These are phyloP conservation scores for Protomyces inundatus DNA, from an alignment of 1,139 yeast species.

Conservation along the genomic window DNA sequence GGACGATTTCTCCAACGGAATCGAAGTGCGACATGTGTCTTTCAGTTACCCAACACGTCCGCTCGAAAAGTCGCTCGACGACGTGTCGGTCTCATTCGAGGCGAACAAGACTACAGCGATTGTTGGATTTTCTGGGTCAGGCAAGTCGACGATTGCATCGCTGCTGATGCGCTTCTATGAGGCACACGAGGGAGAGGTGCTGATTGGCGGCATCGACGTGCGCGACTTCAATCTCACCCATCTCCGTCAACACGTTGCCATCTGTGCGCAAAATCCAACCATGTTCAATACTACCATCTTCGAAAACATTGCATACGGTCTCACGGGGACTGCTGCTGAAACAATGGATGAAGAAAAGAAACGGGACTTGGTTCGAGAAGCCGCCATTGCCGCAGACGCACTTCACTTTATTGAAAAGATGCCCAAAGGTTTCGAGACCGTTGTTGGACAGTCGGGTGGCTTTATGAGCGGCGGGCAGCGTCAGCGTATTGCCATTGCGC, in stretches of 20 bases:
- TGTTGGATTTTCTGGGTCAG: conserved; percentile 74
- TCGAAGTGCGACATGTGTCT: conserved; percentile 28
- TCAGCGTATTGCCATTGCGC: conserved; percentile 68
- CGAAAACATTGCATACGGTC: conserved; percentile 63
- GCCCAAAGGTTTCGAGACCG: conserved; percentile 55
- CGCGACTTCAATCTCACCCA: conserved; percentile 45
- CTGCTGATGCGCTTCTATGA: conserved; percentile 52
- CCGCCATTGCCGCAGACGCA: conserved; percentile 42
- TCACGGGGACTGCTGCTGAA: conserved; percentile 48
- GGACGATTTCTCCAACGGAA: conserved; percentile 26
- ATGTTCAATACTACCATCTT: conserved; percentile 62
- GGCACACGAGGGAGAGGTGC: conserved; percentile 40
- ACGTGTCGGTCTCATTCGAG: conserved; percentile 48
- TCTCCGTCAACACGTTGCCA: conserved; percentile 50
- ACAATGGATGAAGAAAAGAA: conserved; percentile 40
- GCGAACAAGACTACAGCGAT: conserved; percentile 54
- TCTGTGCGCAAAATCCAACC: conserved; percentile 67
- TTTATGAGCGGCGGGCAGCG: conserved; percentile 74
- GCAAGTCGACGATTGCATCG: conserved; percentile 64
- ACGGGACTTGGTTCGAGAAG: conserved; percentile 43
- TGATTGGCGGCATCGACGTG: conserved; percentile 45
- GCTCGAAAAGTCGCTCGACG: conserved; percentile 48
- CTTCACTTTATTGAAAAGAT: conserved; percentile 49
- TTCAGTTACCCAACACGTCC: conserved; percentile 30
- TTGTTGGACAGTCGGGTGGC: conserved; percentile 50